These are phyloP conservation scores for Rhizopogon sp. DNA, from an alignment of 768 basidiomycete genomes.

Conservation along the genomic window DNA sequence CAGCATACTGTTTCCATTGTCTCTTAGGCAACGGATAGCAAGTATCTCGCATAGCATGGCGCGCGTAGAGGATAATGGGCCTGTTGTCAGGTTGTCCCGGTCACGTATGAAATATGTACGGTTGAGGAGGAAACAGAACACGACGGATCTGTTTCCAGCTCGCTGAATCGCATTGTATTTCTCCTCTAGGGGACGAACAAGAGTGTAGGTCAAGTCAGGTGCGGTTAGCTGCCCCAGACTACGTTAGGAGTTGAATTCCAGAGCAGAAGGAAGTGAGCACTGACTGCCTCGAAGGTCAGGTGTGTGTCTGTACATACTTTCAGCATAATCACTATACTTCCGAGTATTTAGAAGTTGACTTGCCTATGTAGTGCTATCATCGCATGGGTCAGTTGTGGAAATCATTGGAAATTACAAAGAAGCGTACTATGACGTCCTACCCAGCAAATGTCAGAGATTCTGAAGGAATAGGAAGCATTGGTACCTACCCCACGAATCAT, in stretches of 20 bases:
- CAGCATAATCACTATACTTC: constrained; percentile 1
- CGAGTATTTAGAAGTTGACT: constrained; percentile 7
- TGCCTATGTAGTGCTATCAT: constrained; percentile 65
- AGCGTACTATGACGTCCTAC: constrained; percentile 54
- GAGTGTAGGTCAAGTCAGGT: constrained; percentile 87
- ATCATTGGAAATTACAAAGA: background rate
- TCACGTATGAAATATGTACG: constrained; percentile 82
- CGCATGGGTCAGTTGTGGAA: background rate
- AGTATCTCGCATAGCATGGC: constrained; percentile 88
- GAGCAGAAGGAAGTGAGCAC: constrained; percentile 17
- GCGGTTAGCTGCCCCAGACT: constrained; percentile 52
- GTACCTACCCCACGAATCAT: constrained; percentile 59
- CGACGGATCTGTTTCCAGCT: constrained; percentile 73
- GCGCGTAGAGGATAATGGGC: constrained; percentile 66
- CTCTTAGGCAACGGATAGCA: constrained; percentile 73
- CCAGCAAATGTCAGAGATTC: constrained; percentile 12
- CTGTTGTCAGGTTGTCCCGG: constrained; percentile 56
- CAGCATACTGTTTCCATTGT: constrained; percentile 63
- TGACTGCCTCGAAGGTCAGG: constrained; percentile 72
- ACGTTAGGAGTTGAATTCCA: constrained; percentile 6
- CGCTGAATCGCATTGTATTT: constrained; percentile 76
- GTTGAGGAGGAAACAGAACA: constrained; percentile 87
- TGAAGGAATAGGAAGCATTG: background rate
- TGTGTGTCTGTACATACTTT: constrained; percentile 63
- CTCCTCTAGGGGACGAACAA: constrained; percentile 81